A percentile compares a stretch with the other conserved stretches of the same genome.
Conservation (phyloP, 192 early-diverging fungal species). For the Linnemannia hyalina region DNA sequence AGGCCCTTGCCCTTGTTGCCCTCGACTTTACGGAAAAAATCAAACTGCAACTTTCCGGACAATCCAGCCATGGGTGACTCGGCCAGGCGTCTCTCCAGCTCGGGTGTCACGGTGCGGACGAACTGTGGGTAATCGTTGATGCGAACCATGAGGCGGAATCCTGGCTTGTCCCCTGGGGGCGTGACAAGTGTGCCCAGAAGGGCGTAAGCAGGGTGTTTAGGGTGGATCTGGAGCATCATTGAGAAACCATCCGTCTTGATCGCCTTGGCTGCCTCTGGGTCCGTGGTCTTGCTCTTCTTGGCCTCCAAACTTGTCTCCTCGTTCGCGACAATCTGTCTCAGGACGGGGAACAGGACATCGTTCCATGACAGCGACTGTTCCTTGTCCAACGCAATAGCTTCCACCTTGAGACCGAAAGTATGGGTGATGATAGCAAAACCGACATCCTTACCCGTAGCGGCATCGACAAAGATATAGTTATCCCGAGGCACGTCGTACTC, state of each 20-base stretch:
- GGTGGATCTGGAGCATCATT: constrained; percentile 9
- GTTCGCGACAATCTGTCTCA: constrained; percentile 9
- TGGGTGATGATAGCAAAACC: constrained; percentile 9
- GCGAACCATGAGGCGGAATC: constrained; percentile 16
- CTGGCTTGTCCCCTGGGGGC: not conserved
- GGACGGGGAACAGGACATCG: constrained; percentile 26
- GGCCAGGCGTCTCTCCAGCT: constrained; percentile 27
- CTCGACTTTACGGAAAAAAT: constrained; percentile 32
- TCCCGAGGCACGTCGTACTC: not conserved
- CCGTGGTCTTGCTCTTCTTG: not conserved
- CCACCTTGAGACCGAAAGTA: constrained; percentile 12
- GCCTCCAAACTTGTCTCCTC: constrained; percentile 6
- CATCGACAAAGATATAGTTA: constrained; percentile 24
- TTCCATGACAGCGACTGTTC: not conserved
- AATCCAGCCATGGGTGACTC: constrained; percentile 24
- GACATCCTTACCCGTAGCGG: constrained; percentile 27
- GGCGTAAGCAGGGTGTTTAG: constrained; percentile 11
- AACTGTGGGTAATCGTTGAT: constrained; percentile 35
- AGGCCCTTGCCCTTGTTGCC: constrained; percentile 32
- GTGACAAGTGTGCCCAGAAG: constrained; percentile 13
- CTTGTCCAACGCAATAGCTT: constrained; percentile 18
- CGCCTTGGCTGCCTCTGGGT: constrained; percentile 9
- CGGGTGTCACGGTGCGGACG: constrained; percentile 13
- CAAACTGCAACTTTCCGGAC: constrained; percentile 12
- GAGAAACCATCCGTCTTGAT: constrained; percentile 6